Conservation (phyloP, 2,329 filamentous ascomycete species). For the Dothidotthia symphoricarpi region DNA sequence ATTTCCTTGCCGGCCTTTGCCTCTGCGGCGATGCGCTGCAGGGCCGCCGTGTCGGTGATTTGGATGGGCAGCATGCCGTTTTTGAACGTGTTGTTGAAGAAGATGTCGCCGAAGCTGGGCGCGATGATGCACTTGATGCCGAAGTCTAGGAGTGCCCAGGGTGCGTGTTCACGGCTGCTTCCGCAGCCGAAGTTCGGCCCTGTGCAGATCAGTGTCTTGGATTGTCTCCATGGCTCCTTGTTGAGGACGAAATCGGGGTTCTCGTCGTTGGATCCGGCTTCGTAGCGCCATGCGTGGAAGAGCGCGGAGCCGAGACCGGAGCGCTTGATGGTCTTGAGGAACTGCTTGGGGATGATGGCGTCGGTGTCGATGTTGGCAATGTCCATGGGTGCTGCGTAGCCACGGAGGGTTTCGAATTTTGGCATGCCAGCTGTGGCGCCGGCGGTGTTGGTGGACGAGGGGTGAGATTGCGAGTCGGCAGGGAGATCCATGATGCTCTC, state of each 20-base stretch:
- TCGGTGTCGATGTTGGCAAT: constrained; percentile 96
- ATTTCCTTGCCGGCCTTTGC: constrained; percentile 78
- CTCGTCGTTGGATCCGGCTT: constrained; percentile 63
- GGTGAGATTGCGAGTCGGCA: constrained; percentile 66
- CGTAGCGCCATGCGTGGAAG: constrained; percentile 80
- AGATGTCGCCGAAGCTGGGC: constrained; percentile 85
- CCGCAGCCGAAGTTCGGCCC: constrained; percentile 96
- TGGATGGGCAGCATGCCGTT: constrained; percentile 94
- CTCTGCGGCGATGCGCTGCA: constrained; percentile 72
- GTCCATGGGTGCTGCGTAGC: constrained; percentile 83
- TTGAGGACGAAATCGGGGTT: constrained; percentile 86
- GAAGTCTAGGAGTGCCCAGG: constrained; percentile 95
- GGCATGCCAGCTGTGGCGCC: constrained; percentile 64
- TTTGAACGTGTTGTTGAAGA: constrained; percentile 99
- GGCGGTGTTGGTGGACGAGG: constrained; percentile 55
- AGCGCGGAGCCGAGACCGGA: constrained; percentile 86
- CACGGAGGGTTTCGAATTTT: constrained; percentile 80
- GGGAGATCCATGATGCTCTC: constrained; percentile 62
- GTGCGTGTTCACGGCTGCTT: constrained; percentile 88
- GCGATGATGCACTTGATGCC: constrained; percentile 94
- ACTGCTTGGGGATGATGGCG: constrained; percentile 98
- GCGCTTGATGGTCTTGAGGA: constrained; percentile 98
- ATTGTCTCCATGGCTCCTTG: constrained; percentile 75
- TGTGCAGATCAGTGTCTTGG: constrained; percentile 89
- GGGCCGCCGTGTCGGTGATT: constrained; percentile 64